Evolutionary conservation across 2,329 filamentous ascomycete genomes (phyloP), one percentile per base, ranked within the genome.

Genomic region (Alternaria incomplexa): DNA sequence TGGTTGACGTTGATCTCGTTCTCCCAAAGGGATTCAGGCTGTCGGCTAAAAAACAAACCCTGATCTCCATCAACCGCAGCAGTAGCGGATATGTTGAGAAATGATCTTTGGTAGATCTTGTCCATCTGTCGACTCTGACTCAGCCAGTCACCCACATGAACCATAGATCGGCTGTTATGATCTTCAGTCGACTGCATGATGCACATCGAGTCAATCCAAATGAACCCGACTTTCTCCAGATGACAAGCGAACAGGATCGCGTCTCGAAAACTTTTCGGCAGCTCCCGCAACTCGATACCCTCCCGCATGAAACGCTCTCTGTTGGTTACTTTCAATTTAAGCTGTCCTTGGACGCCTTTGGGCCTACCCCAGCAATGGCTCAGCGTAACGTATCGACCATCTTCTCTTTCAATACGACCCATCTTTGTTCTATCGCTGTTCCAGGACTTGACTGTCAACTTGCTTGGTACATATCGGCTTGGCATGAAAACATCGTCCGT

Each of bases 11-110:
- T 52, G 3, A 73, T 25, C 8, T 67, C 58, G 4, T 71, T 56
- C 13, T 70, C 71, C 55, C 40, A 52, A 0, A 71, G 51, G 4
- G 28, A 23, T 8, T 70, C 60, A 0, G 63, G 63, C 0, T 20
- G n/a, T 0, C 56, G 46, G 13, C 57, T 7, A 4, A 61, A 63
- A 26, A 72, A 73, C 1, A 75, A 36, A 0, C 73, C 71, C 12
- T 55, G 32, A 10, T 67, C 28, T 5, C 64, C 56, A n/a, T 73
- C 28, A 5, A 25, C 8, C 2, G 73, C 58, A 15, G 65, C 62
- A 5, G 73, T 73, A 2, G 73, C 71, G 8, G 72, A 74, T 0
- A 75, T 67, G 11, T 73, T 75, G 9, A 74, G 64, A 22, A 56
- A 75, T 1, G 70, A 50, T 13, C 67, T 20, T 6, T 45, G 28